phyloP scores from a whole-genome alignment of 2,329 filamentous ascomycete genomes.

The Phaeomoniella chlamydospora region DNA sequence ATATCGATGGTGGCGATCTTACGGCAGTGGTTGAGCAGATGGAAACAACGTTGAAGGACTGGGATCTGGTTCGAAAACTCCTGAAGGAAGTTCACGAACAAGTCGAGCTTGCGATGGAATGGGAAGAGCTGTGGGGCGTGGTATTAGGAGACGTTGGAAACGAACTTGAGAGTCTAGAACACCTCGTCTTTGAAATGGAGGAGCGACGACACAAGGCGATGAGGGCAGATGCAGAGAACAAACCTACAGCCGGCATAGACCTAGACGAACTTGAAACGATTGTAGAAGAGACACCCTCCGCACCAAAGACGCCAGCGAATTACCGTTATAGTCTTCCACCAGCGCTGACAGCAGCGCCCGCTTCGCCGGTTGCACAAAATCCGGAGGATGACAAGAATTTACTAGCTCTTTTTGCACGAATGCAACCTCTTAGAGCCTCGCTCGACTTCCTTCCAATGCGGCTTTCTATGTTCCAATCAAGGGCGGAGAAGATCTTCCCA shows the following conservation, averaged over 20 bases:
- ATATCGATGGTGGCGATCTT: slow-evolving; percentile 57
- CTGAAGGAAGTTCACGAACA: slow-evolving; percentile 72
- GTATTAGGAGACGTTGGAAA: slow-evolving; percentile 86
- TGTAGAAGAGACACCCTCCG: slow-evolving; percentile 64
- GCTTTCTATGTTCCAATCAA: slow-evolving; percentile 67
- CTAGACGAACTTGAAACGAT: slow-evolving; percentile 87
- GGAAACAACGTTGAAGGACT: slow-evolving; percentile 72
- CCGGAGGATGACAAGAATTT: slow-evolving; percentile 75
- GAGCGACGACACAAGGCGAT: slow-evolving; percentile 74
- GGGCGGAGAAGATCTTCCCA: slow-evolving; percentile 68
- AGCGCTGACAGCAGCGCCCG: slow-evolving; percentile 37
- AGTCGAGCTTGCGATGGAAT: slow-evolving; percentile 96
- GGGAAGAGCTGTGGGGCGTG: slow-evolving; percentile 92
- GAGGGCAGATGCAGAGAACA: slow-evolving; percentile 47
- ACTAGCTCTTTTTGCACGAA: slow-evolving; percentile 79
- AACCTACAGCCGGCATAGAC: slow-evolving; percentile 47
- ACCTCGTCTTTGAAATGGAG: slow-evolving; percentile 93
- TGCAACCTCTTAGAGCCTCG: slow-evolving; percentile 86
- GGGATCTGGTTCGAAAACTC: slow-evolving; percentile 65
- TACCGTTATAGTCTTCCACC: slow-evolving; percentile 55
- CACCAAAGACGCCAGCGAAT: slow-evolving; percentile 37
- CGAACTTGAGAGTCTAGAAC: slow-evolving; percentile 66
- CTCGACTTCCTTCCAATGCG: slow-evolving; percentile 94
- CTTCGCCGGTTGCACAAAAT: slow-evolving; percentile 25
- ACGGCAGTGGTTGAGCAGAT: slow-evolving; percentile 70